Evolutionary conservation across 2,329 filamentous ascomycete species (phyloP), one percentile per base, ranked within the genome.

Genomic region (Verticillium nubilum): DNA sequence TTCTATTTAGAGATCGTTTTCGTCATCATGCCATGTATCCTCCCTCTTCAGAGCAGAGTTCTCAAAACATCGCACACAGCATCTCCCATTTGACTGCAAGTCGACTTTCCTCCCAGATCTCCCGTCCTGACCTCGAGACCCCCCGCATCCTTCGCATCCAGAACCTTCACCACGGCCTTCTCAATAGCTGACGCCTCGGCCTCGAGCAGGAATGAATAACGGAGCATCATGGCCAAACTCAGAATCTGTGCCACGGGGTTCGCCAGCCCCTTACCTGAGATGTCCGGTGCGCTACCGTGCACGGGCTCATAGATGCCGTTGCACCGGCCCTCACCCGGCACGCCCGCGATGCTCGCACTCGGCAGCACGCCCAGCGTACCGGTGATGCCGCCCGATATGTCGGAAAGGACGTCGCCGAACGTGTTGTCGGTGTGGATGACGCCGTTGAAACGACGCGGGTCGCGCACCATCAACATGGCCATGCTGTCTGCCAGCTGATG

Each of bases 201-300:
- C 29, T 52, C 50, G 5, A 58, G 56, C 56, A 58, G 54, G 54
- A 56, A 56, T 5, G 54, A 90, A 74, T 91, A 91, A 68, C 89
- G 85, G 63, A 92, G 78, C 80, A 92, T 84, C 87, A 92, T 89
- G 59, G 86, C 86, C 27, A 90, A 74, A 56, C 87, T 90, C 42
- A 91, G 79, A 31, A 91, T 85, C 65, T 87, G 85, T 1, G 87
- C 89, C 33, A 91, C 80, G 0, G 89, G 89, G 74, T 92, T 91
- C 58, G 89, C 88, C 50, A 90, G 80, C 42, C 86, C 86, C 70
- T 89, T 82, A 59, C 89, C 89, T 7, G 86, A 84, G 64, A 92
- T 91, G 65, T 92, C 89, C 12, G 89, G 89, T 2, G 89, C 89
- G 57, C 69, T 84, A 77, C 87, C 89, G 52, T 58, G 33, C 13